phyloP scores from a whole-genome alignment of 345 rosid species.

The Heritiera fomes region DNA sequence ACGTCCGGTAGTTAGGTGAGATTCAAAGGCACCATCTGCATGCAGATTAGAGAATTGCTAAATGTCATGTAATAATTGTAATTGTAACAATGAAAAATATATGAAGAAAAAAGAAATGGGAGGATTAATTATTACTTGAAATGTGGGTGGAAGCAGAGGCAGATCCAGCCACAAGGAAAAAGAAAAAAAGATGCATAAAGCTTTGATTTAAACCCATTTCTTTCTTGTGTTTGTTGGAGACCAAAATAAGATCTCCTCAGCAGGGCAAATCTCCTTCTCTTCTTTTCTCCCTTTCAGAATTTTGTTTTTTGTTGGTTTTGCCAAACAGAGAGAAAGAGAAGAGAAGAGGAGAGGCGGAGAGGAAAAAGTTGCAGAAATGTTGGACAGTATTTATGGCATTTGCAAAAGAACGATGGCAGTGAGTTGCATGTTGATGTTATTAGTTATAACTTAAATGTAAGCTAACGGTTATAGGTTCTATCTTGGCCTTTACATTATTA shows the following conservation, averaged over 20 bases:
- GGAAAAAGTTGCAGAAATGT: slow-evolving; percentile 31
- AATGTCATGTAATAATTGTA: background rate
- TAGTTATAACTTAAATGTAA: background rate
- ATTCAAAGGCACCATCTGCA: slow-evolving; percentile 52
- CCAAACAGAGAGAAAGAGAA: slow-evolving; percentile 1
- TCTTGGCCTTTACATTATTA: background rate
- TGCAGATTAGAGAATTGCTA: slow-evolving; percentile 9
- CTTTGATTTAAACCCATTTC: slow-evolving; percentile 38
- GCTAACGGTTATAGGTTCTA: background rate
- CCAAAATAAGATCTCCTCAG: slow-evolving; percentile 28
- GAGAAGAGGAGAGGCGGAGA: slow-evolving; percentile 35
- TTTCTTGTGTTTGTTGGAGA: slow-evolving; percentile 26
- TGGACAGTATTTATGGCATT: slow-evolving; percentile 19
- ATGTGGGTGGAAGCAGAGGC: slow-evolving; percentile 38
- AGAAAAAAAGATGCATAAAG: slow-evolving; percentile 26
- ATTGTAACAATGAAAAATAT: background rate
- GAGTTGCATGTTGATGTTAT: background rate
- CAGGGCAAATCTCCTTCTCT: slow-evolving; percentile 14
- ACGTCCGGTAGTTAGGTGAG: slow-evolving; percentile 46
- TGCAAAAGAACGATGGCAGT: slow-evolving; percentile 19
- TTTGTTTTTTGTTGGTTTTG: background rate
- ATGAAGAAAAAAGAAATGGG: background rate
- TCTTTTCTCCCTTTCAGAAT: background rate
- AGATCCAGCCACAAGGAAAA: slow-evolving; percentile 33
- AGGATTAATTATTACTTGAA: slow-evolving; percentile 35